These are phyloP conservation scores for Isoetes engelmannii DNA, from an alignment of 83 land plant genomes.

Conservation along the genomic window DNA sequence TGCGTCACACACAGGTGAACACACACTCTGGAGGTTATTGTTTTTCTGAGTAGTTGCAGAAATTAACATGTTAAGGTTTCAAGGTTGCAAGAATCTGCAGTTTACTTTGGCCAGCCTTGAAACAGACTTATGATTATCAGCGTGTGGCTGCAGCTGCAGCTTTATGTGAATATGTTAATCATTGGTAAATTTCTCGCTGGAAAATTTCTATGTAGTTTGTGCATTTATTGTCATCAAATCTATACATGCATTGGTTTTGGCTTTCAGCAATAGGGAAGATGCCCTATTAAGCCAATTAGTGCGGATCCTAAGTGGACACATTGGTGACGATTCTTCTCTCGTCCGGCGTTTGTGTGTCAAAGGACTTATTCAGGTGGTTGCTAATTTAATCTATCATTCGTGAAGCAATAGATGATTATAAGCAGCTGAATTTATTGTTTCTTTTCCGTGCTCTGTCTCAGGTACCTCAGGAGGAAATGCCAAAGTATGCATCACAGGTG, in stretches of 20 bases:
- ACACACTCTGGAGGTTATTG: too few species aligned
- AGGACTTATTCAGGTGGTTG: conserved; percentile 56
- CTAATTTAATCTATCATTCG: background rate
- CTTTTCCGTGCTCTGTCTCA: conserved; percentile 14
- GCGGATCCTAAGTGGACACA: conserved; percentile 48
- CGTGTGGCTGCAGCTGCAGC: conserved; percentile 90
- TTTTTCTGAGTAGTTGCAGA: too few species aligned
- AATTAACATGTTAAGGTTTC: background rate
- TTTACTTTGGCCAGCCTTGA: conserved; percentile 52
- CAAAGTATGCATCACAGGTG: conserved; percentile 48
- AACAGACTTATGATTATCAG: conserved; percentile 47
- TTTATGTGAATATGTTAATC: conserved; percentile 73
- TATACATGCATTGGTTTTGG: background rate
- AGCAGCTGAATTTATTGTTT: background rate
- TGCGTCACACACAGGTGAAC: too few species aligned
- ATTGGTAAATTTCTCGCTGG: conserved; percentile 37
- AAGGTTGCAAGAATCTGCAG: conserved; percentile 67
- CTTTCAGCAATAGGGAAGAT: conserved; percentile 38
- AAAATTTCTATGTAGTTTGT: background rate
- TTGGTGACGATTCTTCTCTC: conserved; percentile 55
- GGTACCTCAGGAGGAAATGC: conserved; percentile 46
- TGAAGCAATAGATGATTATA: background rate
- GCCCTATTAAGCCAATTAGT: conserved; percentile 48
- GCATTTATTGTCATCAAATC: background rate
- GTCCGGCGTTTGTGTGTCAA: conserved; percentile 58